Evolutionary conservation across 225 moss, liverwort and hornwort genomes (phyloP).

Genomic region (Thuidium tamariscinum): DNA sequence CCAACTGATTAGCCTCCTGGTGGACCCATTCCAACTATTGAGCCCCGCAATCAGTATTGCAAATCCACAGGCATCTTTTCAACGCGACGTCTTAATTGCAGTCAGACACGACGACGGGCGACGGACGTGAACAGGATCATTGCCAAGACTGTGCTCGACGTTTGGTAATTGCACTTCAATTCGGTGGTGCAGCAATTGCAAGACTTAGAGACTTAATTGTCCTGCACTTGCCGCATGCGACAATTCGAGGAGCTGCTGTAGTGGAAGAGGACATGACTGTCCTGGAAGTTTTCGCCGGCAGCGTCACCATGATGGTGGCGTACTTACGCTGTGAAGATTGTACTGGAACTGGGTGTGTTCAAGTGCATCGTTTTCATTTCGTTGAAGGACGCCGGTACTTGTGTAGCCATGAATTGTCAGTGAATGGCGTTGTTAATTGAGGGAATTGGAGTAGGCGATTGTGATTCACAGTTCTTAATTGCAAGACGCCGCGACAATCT

Average conservation of each 20-base stretch:
- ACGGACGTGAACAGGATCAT: background rate
- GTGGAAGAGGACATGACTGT: background rate
- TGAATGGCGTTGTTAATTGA: background rate
- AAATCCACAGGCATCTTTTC: background rate
- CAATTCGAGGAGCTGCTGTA: background rate
- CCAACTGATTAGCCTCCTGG: slow-evolving; percentile 10
- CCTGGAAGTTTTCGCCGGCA: background rate
- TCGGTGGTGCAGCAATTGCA: background rate
- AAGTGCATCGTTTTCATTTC: background rate
- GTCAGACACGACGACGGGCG: no score
- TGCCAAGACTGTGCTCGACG: background rate
- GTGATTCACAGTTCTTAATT: background rate
- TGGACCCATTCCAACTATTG: slow-evolving; percentile 9
- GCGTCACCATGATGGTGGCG: background rate
- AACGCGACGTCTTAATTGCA: background rate
- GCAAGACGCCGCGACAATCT: background rate
- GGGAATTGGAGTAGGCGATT: background rate
- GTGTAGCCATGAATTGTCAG: background rate
- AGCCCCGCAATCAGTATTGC: background rate
- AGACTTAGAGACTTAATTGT: background rate
- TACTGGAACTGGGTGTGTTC: background rate
- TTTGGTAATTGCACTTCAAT: background rate
- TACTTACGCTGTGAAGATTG: background rate
- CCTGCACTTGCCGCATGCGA: background rate
- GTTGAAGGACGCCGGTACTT: background rate